Percentiles rank a stretch among this genome's conserved stretches.
Evolutionary conservation across 2,329 filamentous ascomycete genomes (phyloP).

Genomic region (Botrytis fabae): DNA sequence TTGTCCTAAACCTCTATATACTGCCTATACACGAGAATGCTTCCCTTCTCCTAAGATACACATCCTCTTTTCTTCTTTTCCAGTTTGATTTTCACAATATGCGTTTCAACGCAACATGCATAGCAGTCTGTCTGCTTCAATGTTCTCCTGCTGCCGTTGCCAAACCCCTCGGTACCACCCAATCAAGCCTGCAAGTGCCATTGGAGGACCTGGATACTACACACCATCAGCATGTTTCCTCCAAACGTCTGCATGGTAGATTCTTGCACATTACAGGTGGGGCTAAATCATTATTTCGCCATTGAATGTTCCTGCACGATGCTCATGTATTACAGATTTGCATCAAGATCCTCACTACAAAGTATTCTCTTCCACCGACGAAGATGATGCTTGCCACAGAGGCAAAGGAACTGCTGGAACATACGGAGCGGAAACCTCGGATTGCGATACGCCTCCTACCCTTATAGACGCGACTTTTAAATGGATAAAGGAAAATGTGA

Average conservation of each 20-base stretch:
- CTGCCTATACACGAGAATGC: conserved; percentile 14
- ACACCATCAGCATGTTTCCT: conserved; percentile 29
- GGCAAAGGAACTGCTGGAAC: conserved; percentile 73
- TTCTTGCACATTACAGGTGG: conserved; percentile 89
- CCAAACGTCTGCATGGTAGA: conserved; percentile 61
- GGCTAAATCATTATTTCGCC: conserved; percentile 32
- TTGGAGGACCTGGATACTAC: conserved; percentile 35
- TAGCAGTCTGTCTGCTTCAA: conserved; percentile 35
- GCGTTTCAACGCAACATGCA: conserved; percentile 29
- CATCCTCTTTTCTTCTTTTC: neutral
- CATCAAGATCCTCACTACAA: conserved; percentile 91
- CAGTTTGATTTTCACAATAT: conserved; percentile 31
- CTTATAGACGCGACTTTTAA: conserved; percentile 86
- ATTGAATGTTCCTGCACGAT: conserved; percentile 25
- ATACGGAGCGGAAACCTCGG: conserved; percentile 82
- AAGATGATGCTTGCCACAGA: conserved; percentile 74
- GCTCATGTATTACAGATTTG: conserved; percentile 62
- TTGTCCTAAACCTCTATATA: neutral
- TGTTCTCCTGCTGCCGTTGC: conserved; percentile 25
- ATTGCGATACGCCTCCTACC: conserved; percentile 80
- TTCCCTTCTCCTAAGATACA: conserved; percentile 11
- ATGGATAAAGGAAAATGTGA: conserved; percentile 80
- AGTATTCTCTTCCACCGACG: conserved; percentile 68
- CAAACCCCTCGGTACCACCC: conserved; percentile 31
- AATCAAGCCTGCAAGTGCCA: conserved; percentile 34